Evolutionary conservation across 139 green algal genomes (phyloP).

Genomic region (Raphidocelis subcapitata): DNA sequence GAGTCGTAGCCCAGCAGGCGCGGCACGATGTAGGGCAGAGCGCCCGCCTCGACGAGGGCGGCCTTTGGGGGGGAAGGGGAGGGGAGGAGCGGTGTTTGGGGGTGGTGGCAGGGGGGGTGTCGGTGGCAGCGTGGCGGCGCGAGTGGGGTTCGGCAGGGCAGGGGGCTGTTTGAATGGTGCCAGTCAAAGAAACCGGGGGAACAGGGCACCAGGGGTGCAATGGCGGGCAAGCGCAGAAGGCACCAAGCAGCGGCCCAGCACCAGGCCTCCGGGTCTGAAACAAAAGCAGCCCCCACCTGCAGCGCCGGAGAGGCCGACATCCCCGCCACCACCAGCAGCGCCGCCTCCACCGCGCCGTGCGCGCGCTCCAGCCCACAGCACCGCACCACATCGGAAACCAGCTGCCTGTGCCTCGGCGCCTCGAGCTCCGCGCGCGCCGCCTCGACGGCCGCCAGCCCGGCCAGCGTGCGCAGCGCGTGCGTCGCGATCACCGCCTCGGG

Average conservation of each 20-base stretch:
- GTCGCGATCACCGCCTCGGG: slow-evolving; percentile 57
- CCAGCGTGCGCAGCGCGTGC: slow-evolving; percentile 62
- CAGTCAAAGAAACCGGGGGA: too few relatives aligned
- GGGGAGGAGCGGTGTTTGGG: too few relatives aligned
- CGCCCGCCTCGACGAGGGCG: slow-evolving; percentile 57
- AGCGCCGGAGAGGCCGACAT: slow-evolving; percentile 49
- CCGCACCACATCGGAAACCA: slow-evolving; percentile 48
- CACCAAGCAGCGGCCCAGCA: too few relatives aligned
- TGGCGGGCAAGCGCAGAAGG: too few relatives aligned
- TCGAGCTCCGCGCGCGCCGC: slow-evolving; percentile 49
- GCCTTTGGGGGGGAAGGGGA: slow-evolving; percentile 27
- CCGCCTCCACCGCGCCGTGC: slow-evolving; percentile 70
- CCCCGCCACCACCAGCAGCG: slow-evolving; percentile 62
- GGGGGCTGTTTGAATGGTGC: too few relatives aligned
- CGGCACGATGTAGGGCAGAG: slow-evolving; percentile 67
- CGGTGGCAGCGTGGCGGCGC: too few relatives aligned
- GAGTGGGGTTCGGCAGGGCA: too few relatives aligned
- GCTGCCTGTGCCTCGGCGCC: not conserved
- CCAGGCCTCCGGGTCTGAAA: not conserved
- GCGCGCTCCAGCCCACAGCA: slow-evolving; percentile 56
- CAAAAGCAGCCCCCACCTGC: slow-evolving; percentile 24
- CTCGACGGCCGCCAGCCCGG: slow-evolving; percentile 60
- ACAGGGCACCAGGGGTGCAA: too few relatives aligned
- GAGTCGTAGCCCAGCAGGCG: slow-evolving; percentile 81
- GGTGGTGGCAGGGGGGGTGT: too few relatives aligned